These are phyloP conservation scores for Aquilaria agallochum DNA, from an alignment of 441 rosid genomes.

Conservation along the genomic window DNA sequence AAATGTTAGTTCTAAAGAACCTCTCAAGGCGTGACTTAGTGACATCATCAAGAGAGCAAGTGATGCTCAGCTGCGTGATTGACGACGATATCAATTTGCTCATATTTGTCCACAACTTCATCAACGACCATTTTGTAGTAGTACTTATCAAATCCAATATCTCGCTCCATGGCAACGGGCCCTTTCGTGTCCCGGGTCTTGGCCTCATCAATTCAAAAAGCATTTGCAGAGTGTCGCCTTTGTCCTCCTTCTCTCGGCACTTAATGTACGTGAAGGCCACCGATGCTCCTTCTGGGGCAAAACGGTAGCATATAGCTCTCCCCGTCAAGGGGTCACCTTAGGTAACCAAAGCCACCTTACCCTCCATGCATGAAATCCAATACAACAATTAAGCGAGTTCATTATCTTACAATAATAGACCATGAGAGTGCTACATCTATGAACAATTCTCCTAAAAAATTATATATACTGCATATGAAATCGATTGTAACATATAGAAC, in stretches of 20 bases:
- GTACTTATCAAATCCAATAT: background rate
- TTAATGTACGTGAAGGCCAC: conserved; percentile 9
- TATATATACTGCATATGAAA: too few relatives aligned
- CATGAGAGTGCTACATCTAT: background rate
- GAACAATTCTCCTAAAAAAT: too few relatives aligned
- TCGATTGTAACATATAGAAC: too few relatives aligned
- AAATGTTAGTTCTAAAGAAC: conserved; percentile 39
- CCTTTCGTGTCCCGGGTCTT: background rate
- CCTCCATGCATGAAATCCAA: background rate
- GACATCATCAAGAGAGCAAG: conserved; percentile 29
- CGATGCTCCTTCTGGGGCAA: conserved; percentile 4
- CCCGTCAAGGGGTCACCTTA: conserved; percentile 7
- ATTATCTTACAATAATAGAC: background rate
- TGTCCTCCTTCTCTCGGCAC: conserved; percentile 4
- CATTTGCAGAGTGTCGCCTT: conserved; percentile 3
- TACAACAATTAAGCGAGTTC: background rate
- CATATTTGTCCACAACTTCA: background rate
- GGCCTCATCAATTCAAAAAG: background rate
- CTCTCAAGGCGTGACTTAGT: conserved; percentile 31
- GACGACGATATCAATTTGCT: conserved; percentile 28
- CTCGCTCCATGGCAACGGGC: background rate
- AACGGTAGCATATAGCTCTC: background rate
- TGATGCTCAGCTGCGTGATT: conserved; percentile 40
- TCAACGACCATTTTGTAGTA: conserved; percentile 5
- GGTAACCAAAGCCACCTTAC: background rate